phyloP scores from a whole-genome alignment of 345 rosid species.

The Orychophragmus violaceus region DNA sequence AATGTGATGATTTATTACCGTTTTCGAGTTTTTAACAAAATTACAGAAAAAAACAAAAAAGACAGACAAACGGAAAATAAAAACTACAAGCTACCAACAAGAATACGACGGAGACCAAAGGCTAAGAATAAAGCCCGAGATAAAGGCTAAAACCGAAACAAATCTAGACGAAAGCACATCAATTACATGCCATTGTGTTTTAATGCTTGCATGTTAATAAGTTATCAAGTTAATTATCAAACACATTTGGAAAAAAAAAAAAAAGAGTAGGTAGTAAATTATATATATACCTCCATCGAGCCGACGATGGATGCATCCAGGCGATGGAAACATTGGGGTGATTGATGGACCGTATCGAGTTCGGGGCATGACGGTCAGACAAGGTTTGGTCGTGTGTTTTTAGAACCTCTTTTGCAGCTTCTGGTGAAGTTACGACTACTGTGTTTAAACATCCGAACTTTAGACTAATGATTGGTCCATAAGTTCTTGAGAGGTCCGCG shows the following conservation, averaged over 20 bases:
- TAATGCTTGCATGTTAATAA: not conserved
- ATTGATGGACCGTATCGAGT: not conserved
- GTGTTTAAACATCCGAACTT: conserved; percentile 19
- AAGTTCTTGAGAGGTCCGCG: conserved; percentile 27
- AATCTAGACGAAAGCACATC: no score
- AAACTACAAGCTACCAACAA: no score
- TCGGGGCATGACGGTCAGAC: conserved; percentile 13
- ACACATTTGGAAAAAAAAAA: not conserved
- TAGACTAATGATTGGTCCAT: conserved; percentile 42
- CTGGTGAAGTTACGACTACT: conserved; percentile 20
- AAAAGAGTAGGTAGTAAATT: not conserved
- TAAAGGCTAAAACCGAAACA: no score
- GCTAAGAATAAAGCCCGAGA: no score
- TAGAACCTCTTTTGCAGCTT: conserved; percentile 25
- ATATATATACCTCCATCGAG: conserved; percentile 34
- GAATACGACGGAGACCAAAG: no score
- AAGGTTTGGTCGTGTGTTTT: conserved; percentile 31
- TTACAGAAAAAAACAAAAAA: no score
- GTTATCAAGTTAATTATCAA: not conserved
- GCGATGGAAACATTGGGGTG: conserved; percentile 19
- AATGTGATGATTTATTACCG: no score
- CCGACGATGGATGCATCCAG: conserved; percentile 13
- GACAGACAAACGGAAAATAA: no score
- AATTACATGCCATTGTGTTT: no score
- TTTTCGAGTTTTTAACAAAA: no score